phyloP scores from a whole-genome alignment of 2,329 filamentous ascomycete genomes.

The Phaeosphaeria sp. region DNA sequence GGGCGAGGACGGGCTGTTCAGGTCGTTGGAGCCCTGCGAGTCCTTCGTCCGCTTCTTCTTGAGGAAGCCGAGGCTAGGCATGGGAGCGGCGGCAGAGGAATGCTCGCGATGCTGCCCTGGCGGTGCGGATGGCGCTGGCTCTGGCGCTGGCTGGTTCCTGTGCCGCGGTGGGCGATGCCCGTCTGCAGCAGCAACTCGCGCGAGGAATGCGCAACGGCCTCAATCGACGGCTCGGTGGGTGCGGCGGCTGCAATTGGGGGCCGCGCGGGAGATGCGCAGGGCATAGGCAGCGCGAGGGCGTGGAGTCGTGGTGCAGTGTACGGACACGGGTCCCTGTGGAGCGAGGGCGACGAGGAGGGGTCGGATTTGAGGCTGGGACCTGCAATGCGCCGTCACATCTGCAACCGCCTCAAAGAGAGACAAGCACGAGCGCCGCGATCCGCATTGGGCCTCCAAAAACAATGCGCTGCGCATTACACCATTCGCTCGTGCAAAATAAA shows the following conservation, averaged over 20 bases:
- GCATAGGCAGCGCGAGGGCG: constrained; percentile 12
- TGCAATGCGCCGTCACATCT: neutral
- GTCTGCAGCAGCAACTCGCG: neutral
- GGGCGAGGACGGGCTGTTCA: constrained; percentile 71
- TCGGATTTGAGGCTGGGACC: constrained; percentile 3
- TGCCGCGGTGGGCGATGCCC: neutral
- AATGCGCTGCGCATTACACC: neutral
- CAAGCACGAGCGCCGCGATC: no score
- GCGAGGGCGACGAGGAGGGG: neutral
- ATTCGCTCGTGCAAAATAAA: neutral
- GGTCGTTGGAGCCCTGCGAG: constrained; percentile 65
- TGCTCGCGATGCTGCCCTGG: constrained; percentile 26
- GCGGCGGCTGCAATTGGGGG: constrained; percentile 12
- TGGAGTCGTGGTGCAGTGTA: neutral
- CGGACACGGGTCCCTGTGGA: neutral
- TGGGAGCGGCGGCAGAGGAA: constrained; percentile 53
- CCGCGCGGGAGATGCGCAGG: constrained; percentile 9
- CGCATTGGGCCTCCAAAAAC: no score
- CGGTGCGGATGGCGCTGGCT: constrained; percentile 1
- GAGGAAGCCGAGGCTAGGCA: constrained; percentile 95
- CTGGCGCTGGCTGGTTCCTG: constrained; percentile 7
- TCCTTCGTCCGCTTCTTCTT: constrained; percentile 99
- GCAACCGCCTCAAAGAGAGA: neutral
- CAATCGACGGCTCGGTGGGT: constrained; percentile 6
- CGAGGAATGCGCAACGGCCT: constrained; percentile 20